Evolutionary conservation across 495 filamentous ascomycete genomes (phyloP), one percentile per base, ranked within the genome.

Genomic region (Aspergillus homomorphus): DNA sequence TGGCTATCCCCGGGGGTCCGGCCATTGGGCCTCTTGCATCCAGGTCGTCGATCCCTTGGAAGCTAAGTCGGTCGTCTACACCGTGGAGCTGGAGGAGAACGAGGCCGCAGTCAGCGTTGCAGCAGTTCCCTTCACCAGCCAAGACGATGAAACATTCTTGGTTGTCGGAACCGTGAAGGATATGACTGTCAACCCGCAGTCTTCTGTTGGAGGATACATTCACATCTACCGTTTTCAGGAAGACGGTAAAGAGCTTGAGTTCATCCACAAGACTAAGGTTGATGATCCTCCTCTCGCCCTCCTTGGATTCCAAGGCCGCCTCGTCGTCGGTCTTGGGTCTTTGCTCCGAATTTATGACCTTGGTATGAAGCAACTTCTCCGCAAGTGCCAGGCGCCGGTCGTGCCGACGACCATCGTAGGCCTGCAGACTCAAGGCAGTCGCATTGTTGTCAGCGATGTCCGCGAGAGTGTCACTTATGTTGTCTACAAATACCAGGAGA

Each of bases 21-120:
- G 90, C 15, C 87, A 95, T 61, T 99, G 95, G 95, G 91, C 95
- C 23, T 96, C 91, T 19, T 96, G 92, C 68, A 90, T 99, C 59
- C 89, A 89, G 63, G 80, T 97, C 15, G 79, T 98, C 19, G 95
- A 98, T 63, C 93, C 95, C 0, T 55, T 93, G 16, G 79, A 77
- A 44, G 81, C 89, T 38, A 90, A 93, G 63, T 74, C 77, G 1
- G 85, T 91, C 5, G 73, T 96, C 9, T 82, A 85, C 55, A 87
- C 82, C 9, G 82, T 97, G 38, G 89, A 98, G 46, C 73, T 99
- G 0, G 86, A 87, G 20, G 87, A 92, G 6, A 98, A 99, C 63
- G 92, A 98, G 70, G 90, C 91, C 0, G 93, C 93, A 9, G 87
- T 96, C 56, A 96, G 90, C 63, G 82, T 92, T 60, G 89, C 88